Percentiles rank a stretch among this genome's conserved stretches.
These are phyloP conservation scores for Saururus chinensis DNA, from an alignment of 164 flowering plant species.

Conservation along the genomic window DNA sequence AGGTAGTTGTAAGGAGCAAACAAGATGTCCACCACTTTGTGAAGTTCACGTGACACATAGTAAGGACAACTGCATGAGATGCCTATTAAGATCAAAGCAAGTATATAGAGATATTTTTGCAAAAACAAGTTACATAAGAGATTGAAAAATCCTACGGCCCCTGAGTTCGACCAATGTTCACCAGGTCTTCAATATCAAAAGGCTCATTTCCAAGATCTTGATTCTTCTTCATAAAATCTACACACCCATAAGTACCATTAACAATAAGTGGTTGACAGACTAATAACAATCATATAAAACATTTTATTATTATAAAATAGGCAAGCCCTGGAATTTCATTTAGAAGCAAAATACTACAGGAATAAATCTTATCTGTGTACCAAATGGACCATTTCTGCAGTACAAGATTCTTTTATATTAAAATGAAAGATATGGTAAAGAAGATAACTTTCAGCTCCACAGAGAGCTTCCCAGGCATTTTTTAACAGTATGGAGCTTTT, in stretches of 20 bases:
- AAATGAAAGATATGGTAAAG: too few relatives aligned
- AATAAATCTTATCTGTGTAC: too few relatives aligned
- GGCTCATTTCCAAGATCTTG: slow-evolving; percentile 85
- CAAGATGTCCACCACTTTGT: slow-evolving; percentile 73
- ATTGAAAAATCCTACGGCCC: slow-evolving; percentile 63
- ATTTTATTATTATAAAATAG: too few relatives aligned
- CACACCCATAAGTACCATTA: background rate
- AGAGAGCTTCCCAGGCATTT: too few relatives aligned
- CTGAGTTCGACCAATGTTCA: slow-evolving; percentile 61
- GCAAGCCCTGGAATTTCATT: too few relatives aligned
- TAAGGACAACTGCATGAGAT: slow-evolving; percentile 74
- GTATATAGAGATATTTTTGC: background rate
- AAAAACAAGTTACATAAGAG: background rate
- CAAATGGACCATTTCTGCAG: too few relatives aligned
- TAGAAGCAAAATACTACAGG: too few relatives aligned
- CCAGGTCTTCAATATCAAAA: slow-evolving; percentile 93
- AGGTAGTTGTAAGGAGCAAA: slow-evolving; percentile 98
- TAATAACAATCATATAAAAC: too few relatives aligned
- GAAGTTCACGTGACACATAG: slow-evolving; percentile 79
- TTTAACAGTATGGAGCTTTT: too few relatives aligned
- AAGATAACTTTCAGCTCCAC: too few relatives aligned
- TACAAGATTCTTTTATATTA: too few relatives aligned
- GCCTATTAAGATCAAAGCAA: background rate
- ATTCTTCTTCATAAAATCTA: slow-evolving; percentile 54
- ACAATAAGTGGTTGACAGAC: too few relatives aligned